phyloP scores from a whole-genome alignment of 1,139 yeast species.

The Suhomyces wounanorum region DNA sequence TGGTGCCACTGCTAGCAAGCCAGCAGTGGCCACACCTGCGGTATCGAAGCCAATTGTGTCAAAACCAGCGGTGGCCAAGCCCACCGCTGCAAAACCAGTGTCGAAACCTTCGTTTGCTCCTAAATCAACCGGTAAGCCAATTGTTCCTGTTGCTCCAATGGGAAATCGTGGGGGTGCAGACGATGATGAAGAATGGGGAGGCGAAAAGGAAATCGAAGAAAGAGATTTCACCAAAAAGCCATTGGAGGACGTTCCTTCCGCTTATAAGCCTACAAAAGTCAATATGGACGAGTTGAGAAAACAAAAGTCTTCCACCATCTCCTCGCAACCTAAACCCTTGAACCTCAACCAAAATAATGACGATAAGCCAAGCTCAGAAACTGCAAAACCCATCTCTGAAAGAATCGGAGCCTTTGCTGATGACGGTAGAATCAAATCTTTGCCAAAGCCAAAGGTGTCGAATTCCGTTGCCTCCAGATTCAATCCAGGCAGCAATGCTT shows the following conservation, averaged over 20 bases:
- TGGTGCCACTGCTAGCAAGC: slow-evolving; percentile 17
- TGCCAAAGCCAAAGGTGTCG: slow-evolving; percentile 65
- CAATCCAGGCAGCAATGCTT: slow-evolving; percentile 20
- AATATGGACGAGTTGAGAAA: slow-evolving; percentile 46
- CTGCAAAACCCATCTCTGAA: slow-evolving; percentile 40
- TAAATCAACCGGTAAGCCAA: slow-evolving; percentile 44
- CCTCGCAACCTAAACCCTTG: slow-evolving; percentile 40
- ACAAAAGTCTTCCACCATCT: slow-evolving; percentile 49
- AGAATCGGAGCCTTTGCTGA: slow-evolving; percentile 41
- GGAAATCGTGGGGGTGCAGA: slow-evolving; percentile 5
- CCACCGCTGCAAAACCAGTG: slow-evolving; percentile 17
- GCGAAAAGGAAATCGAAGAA: slow-evolving; percentile 63
- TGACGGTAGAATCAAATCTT: slow-evolving; percentile 56
- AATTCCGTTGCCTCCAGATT: slow-evolving; percentile 57
- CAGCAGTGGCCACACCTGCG: slow-evolving; percentile 24
- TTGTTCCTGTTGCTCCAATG: slow-evolving; percentile 22
- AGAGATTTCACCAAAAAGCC: slow-evolving; percentile 69
- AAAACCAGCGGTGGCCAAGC: slow-evolving; percentile 22
- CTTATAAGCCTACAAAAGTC: slow-evolving; percentile 68
- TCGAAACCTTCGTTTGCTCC: slow-evolving; percentile 32
- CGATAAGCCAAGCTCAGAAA: slow-evolving; percentile 23
- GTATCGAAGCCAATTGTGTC: slow-evolving; percentile 28
- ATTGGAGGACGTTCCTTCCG: slow-evolving; percentile 58
- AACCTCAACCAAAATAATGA: slow-evolving; percentile 24
- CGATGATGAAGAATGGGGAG: slow-evolving; percentile 67